phyloP scores from a whole-genome alignment of 768 basidiomycete species.

The Pholiota conissans region DNA sequence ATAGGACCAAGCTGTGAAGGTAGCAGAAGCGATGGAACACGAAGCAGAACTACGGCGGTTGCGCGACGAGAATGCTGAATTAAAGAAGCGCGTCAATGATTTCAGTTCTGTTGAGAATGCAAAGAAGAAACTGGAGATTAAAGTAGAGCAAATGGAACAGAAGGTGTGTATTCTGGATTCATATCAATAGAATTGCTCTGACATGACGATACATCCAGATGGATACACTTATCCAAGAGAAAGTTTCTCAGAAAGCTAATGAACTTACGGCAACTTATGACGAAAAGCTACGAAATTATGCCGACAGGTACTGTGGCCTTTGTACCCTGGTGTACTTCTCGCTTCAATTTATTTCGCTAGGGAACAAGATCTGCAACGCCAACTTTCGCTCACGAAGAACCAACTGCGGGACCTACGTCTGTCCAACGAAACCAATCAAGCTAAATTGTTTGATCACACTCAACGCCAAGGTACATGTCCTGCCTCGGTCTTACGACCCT shows the following conservation, averaged over 20 bases:
- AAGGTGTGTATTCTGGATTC: conserved; percentile 50
- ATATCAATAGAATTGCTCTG: conserved; percentile 2
- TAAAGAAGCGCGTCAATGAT: conserved; percentile 72
- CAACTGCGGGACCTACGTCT: conserved; percentile 89
- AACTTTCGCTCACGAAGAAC: conserved; percentile 81
- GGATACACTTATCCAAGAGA: conserved; percentile 91
- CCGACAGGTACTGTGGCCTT: conserved; percentile 70
- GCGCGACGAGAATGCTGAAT: conserved; percentile 79
- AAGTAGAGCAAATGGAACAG: conserved; percentile 77
- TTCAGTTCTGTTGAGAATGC: conserved; percentile 60
- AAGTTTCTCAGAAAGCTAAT: conserved; percentile 90
- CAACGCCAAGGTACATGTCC: conserved; percentile 74
- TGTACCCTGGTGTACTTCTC: not conserved
- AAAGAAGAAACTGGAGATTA: conserved; percentile 74
- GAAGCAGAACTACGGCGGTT: conserved; percentile 73
- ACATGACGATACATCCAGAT: conserved; percentile 53
- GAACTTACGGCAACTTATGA: conserved; percentile 97
- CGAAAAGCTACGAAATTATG: conserved; percentile 93
- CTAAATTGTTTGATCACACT: conserved; percentile 87
- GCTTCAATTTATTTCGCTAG: conserved; percentile 36
- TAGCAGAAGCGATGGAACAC: conserved; percentile 75
- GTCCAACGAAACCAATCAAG: conserved; percentile 91
- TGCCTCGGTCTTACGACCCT: not conserved
- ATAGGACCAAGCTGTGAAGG: conserved; percentile 92
- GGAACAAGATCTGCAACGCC: conserved; percentile 92